These are phyloP conservation scores for Fusarium sp. DNA, from an alignment of 2,329 filamentous ascomycete species.

Conservation along the genomic window DNA sequence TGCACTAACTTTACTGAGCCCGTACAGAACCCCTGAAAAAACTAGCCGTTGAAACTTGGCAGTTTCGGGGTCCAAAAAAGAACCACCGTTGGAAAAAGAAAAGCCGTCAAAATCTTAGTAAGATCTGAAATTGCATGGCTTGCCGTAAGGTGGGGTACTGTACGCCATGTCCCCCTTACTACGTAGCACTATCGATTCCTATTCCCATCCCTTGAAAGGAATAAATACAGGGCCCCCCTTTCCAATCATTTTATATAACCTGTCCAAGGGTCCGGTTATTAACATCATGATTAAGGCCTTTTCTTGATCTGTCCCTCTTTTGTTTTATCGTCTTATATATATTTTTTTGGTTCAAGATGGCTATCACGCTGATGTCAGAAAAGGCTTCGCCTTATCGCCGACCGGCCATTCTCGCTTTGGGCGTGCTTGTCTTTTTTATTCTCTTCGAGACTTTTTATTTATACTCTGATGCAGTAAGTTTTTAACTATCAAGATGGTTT, in stretches of 20 bases:
- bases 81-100: background rate
- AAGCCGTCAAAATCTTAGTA: slow-evolving; percentile 8
- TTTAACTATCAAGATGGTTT: background rate
- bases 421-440: slow-evolving; percentile 20
- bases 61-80: background rate
- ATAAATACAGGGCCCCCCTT: slow-evolving; percentile 8
- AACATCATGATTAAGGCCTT: background rate
- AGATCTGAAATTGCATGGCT: slow-evolving; percentile 18
- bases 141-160: slow-evolving; percentile 6
- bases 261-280: background rate
- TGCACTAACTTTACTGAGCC: background rate
- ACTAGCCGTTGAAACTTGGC: background rate
- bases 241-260: slow-evolving; percentile 8
- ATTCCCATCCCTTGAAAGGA: slow-evolving; percentile 12
- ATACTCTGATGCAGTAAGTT: slow-evolving; percentile 18
- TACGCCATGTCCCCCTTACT: slow-evolving; percentile 17
- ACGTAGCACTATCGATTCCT: slow-evolving; percentile 9
- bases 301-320: background rate
- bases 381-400: slow-evolving; percentile 17
- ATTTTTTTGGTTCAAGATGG: background rate
- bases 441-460: slow-evolving; percentile 27
- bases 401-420: slow-evolving; percentile 1
- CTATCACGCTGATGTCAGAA: slow-evolving; percentile 16
- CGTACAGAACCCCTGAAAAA: background rate
- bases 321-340: background rate